These are phyloP conservation scores for Hypoxylon rubiginosum DNA, from an alignment of 2,329 filamentous ascomycete genomes.

Conservation along the genomic window DNA sequence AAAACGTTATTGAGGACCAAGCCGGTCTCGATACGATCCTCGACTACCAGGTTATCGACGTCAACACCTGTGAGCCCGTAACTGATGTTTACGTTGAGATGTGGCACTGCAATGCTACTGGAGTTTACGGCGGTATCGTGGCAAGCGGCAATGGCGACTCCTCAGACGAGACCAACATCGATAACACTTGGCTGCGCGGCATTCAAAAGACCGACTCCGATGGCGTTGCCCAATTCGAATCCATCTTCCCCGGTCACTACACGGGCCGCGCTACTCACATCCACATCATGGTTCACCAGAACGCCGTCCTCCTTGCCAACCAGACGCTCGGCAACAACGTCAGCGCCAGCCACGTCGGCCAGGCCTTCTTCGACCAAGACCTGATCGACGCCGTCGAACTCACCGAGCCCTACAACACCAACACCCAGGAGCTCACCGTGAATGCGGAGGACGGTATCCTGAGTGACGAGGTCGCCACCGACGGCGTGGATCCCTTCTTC, in stretches of 20 bases:
- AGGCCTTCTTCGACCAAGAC: constrained; percentile 74
- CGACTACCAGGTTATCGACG: constrained; percentile 67
- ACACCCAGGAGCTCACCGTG: constrained; percentile 60
- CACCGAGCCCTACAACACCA: constrained; percentile 60
- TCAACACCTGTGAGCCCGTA: constrained; percentile 66
- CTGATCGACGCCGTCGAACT: constrained; percentile 66
- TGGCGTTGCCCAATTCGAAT: constrained; percentile 59
- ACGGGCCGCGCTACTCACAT: constrained; percentile 61
- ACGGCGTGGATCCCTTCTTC: constrained; percentile 53
- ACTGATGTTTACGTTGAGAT: constrained; percentile 64
- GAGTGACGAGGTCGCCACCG: constrained; percentile 44
- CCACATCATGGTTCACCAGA: constrained; percentile 62
- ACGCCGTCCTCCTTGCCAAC: constrained; percentile 55
- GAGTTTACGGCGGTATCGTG: constrained; percentile 63
- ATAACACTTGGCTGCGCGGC: constrained; percentile 59
- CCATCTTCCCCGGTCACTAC: constrained; percentile 62
- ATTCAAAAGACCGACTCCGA: constrained; percentile 57
- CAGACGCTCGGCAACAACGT: constrained; percentile 62
- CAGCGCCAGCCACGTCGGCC: constrained; percentile 70
- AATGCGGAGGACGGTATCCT: constrained; percentile 52
- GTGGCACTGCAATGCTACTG: constrained; percentile 63
- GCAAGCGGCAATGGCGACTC: constrained; percentile 58
- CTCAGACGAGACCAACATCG: constrained; percentile 54
- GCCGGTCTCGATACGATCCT: constrained; percentile 62
- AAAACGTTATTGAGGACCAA: constrained; percentile 62